phyloP scores from a whole-genome alignment of 1,284 basidiomycete species.

The Ceratobasidium sp. region DNA sequence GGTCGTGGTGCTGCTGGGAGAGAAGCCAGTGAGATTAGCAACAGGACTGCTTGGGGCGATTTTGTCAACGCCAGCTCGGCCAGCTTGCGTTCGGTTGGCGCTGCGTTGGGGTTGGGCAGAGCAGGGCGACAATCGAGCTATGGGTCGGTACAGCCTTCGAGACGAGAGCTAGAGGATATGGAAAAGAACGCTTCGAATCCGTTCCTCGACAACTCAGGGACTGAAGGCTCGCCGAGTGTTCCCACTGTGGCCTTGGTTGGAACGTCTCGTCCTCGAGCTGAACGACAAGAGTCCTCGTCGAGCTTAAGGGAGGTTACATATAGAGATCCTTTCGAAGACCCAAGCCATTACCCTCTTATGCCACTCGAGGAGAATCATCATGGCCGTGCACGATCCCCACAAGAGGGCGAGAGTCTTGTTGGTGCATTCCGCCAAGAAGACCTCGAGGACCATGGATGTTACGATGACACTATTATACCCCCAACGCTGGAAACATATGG shows the following conservation, averaged over 20 bases:
- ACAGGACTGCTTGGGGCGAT: conserved; percentile 18
- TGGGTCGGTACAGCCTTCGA: conserved; percentile 8
- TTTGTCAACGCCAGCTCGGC: conserved; percentile 25
- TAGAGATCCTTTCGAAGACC: conserved; percentile 21
- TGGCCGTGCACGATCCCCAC: conserved; percentile 48
- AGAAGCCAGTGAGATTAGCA: conserved; percentile 11
- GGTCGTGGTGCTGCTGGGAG: conserved; percentile 1
- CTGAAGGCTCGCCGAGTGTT: not conserved
- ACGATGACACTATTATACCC: conserved; percentile 24
- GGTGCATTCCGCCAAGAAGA: conserved; percentile 35
- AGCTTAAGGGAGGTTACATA: conserved; percentile 26
- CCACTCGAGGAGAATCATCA: conserved; percentile 44
- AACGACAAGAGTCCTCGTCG: conserved; percentile 35
- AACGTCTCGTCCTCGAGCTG: conserved; percentile 18
- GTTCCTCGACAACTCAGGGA: conserved; percentile 13
- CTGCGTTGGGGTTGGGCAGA: conserved; percentile 23
- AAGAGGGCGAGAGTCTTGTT: conserved; percentile 32
- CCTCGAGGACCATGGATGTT: conserved; percentile 37
- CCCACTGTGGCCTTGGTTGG: conserved; percentile 8
- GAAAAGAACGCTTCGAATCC: conserved; percentile 31
- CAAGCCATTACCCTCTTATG: conserved; percentile 20
- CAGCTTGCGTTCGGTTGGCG: conserved; percentile 27
- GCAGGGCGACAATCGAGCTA: conserved; percentile 32
- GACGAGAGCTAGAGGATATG: conserved; percentile 1
- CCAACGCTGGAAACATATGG: conserved; percentile 39